Conservation (phyloP, 108 stramenopile genomes). For the Cylindrotheca fusiformis region DNA sequence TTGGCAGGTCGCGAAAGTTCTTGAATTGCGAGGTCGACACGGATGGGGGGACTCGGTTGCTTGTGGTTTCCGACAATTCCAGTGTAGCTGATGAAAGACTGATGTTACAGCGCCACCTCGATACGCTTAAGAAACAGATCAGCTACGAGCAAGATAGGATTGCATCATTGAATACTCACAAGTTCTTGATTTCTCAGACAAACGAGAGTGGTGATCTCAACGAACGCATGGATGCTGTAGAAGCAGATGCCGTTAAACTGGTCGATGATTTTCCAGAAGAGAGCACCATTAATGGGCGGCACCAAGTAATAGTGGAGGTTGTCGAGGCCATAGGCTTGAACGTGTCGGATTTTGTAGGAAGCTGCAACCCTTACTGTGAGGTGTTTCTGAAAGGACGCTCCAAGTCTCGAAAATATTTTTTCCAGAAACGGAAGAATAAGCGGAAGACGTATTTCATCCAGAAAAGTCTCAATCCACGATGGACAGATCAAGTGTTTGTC, state of each 20-base stretch:
- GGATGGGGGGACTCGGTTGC: slow-evolving; percentile 76
- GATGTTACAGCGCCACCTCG: slow-evolving; percentile 44
- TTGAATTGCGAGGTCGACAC: slow-evolving; percentile 74
- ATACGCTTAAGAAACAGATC: slow-evolving; percentile 48
- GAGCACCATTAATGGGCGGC: slow-evolving; percentile 40
- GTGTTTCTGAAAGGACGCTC: slow-evolving; percentile 51
- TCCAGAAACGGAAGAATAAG: slow-evolving; percentile 38
- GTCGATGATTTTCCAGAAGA: slow-evolving; percentile 50
- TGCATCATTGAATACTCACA: slow-evolving; percentile 25
- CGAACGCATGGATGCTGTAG: slow-evolving; percentile 11
- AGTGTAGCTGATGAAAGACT: slow-evolving; percentile 38
- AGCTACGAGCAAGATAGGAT: slow-evolving; percentile 34
- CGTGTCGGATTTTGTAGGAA: slow-evolving; percentile 55
- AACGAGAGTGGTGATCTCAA: slow-evolving; percentile 4
- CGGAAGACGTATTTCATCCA: slow-evolving; percentile 79
- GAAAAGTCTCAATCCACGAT: slow-evolving; percentile 71
- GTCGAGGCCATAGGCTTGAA: slow-evolving; percentile 77
- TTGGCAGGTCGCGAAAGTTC: slow-evolving; percentile 18
- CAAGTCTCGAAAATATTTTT: slow-evolving; percentile 30
- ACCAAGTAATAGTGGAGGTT: slow-evolving; percentile 82
- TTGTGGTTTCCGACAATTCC: slow-evolving; percentile 65
- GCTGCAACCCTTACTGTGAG: slow-evolving; percentile 79
- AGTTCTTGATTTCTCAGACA: slow-evolving; percentile 7
- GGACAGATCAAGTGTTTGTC: slow-evolving; percentile 81
- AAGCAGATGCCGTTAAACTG: slow-evolving; percentile 21